A percentile compares a stretch with the other conserved stretches of the same genome.
These are phyloP conservation scores for Danielia reshetovae DNA, from an alignment of 805 yeast species.

Conservation along the genomic window DNA sequence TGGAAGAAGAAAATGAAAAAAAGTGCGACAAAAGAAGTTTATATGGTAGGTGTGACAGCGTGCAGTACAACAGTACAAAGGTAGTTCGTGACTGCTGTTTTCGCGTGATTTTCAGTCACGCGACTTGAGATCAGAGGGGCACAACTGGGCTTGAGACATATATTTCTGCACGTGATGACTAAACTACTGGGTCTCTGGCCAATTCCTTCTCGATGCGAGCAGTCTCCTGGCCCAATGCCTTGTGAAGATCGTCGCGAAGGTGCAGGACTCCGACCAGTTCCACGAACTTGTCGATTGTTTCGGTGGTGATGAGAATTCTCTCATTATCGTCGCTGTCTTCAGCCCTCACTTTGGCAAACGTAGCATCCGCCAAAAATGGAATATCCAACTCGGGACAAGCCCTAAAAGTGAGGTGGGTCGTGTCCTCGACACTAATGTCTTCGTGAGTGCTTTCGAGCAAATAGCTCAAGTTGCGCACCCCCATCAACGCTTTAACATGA, in stretches of 20 bases:
- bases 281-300: constrained; percentile 43
- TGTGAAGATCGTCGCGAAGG: constrained; percentile 39
- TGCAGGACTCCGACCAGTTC: constrained; percentile 43
- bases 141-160: too few relatives aligned
- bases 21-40: constrained; percentile 20
- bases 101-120: constrained; percentile 6
- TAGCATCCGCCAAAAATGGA: constrained; percentile 7
- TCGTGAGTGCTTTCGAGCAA: constrained; percentile 38
- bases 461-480: constrained; percentile 63
- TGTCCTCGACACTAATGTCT: constrained; percentile 6
- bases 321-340: constrained; percentile 21
- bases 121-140: too few relatives aligned
- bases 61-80: too few relatives aligned
- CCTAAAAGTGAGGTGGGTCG: constrained; percentile 13
- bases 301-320: constrained; percentile 41
- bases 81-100: constrained; percentile 17
- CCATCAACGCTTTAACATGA: constrained; percentile 72
- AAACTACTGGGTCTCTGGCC: constrained; percentile 1
- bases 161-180: too few relatives aligned
- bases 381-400: constrained; percentile 14
- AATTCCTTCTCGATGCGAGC: constrained; percentile 17
- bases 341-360: constrained; percentile 1
- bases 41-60: constrained; percentile 19
- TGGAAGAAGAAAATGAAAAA: constrained; percentile 14
- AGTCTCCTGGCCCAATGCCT: constrained; percentile 55